phyloP scores from a whole-genome alignment of 371 early-diverging fungal species.

The Mortierella sp. region DNA sequence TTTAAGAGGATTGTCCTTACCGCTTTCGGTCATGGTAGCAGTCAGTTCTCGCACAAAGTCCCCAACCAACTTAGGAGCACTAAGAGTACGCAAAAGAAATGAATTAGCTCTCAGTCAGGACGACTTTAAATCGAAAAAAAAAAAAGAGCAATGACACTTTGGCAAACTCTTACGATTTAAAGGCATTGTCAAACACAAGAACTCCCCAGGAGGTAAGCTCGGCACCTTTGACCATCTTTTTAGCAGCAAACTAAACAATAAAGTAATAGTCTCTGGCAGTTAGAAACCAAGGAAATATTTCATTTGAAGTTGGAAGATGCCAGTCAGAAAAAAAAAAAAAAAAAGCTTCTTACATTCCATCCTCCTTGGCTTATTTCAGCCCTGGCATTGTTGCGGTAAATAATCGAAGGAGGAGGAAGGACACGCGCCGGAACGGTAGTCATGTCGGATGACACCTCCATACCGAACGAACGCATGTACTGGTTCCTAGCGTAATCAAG shows the following conservation, averaged over 20 bases:
- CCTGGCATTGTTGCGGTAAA: conserved; percentile 62
- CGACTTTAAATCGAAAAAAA: too few relatives aligned
- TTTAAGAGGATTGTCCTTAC: too few relatives aligned
- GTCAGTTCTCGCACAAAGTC: conserved; percentile 53
- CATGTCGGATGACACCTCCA: conserved; percentile 66
- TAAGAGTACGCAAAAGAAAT: background rate
- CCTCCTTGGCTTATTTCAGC: conserved; percentile 71
- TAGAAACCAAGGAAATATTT: too few relatives aligned
- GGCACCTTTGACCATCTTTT: conserved; percentile 68
- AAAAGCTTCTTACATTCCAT: conserved; percentile 62
- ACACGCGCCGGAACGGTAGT: conserved; percentile 69
- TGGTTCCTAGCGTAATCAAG: conserved; percentile 48
- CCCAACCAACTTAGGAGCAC: too few relatives aligned
- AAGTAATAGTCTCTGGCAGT: too few relatives aligned
- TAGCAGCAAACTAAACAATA: too few relatives aligned
- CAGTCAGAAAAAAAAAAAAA: background rate
- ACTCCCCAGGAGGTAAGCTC: conserved; percentile 73
- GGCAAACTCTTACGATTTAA: too few relatives aligned
- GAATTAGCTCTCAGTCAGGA: too few relatives aligned
- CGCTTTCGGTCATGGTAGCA: conserved; percentile 48
- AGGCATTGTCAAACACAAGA: conserved; percentile 55
- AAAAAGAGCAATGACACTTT: too few relatives aligned
- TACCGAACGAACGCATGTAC: conserved; percentile 56
- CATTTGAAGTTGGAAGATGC: too few relatives aligned
- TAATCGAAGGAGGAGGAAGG: conserved; percentile 69